These are phyloP conservation scores for Candida corydali DNA, from an alignment of 805 yeast genomes.

Conservation along the genomic window DNA sequence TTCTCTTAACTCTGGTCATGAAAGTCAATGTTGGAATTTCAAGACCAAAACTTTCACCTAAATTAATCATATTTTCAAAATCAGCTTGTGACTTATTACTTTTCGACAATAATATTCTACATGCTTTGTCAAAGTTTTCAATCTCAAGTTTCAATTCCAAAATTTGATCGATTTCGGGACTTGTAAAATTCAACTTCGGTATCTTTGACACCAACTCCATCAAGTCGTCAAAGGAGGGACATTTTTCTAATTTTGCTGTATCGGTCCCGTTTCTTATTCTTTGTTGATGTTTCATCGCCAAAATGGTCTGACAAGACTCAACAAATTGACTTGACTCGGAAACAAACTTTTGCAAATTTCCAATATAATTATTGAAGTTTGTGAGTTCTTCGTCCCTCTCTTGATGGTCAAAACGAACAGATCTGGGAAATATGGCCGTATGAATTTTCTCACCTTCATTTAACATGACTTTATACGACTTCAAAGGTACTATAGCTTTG, in stretches of 20 bases:
- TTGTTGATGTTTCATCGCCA: constrained; percentile 50
- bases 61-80: constrained; percentile 47
- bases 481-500: constrained; percentile 44
- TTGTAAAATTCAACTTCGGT: constrained; percentile 45
- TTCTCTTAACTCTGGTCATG: constrained; percentile 31
- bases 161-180: constrained; percentile 59
- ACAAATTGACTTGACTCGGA: constrained; percentile 47
- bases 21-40: constrained; percentile 44
- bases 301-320: constrained; percentile 49
- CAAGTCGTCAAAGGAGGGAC: constrained; percentile 16
- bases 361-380: constrained; percentile 10
- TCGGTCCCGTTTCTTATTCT: constrained; percentile 37
- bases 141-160: constrained; percentile 51
- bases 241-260: constrained; percentile 1
- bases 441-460: constrained; percentile 53
- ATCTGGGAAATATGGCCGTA: constrained; percentile 31
- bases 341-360: constrained; percentile 39
- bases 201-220: constrained; percentile 41
- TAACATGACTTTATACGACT: constrained; percentile 39
- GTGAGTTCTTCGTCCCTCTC: constrained; percentile 6
- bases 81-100: constrained; percentile 38
- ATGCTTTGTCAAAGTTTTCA: constrained; percentile 46
- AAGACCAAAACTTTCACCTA: constrained; percentile 60
- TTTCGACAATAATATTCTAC: constrained; percentile 33
- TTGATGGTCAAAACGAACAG: constrained; percentile 9